Evolutionary conservation across 805 yeast species (phyloP), one percentile per base, ranked within the genome.

Genomic region (Spencermartinsiella europaea): DNA sequence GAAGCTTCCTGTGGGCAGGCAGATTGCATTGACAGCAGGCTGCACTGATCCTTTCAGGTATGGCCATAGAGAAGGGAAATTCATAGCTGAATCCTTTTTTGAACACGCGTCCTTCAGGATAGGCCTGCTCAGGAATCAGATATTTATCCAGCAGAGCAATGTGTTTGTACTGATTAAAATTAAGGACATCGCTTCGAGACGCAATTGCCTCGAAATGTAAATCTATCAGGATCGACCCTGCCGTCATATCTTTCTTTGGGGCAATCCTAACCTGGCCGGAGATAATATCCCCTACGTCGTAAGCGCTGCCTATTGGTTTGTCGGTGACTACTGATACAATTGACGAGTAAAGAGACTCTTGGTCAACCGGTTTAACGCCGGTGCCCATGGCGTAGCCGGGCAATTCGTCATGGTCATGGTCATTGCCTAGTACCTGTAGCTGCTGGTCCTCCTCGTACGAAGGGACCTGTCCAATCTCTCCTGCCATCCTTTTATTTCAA

Each of bases 271-370:
- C 47, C 14, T 43, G 21, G 5, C 55, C 55, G 4, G 49, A 33
- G n/a, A 52, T 34, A 2, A 48, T 27, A 16, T 52, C 51, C 1
- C 53, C 51, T 4, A 22, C 15, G 34, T 47, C 53, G 21, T 34
- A 42, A 4, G n/a, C n/a, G 4, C 16, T 28, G 2, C 31, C 35
- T 14, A 36, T 33, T n/a, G 27, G 46, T 14, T 38, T 14, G 27
- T 40, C 46, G 14, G 28, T 17, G 14, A n/a, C 15, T 14, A 42
- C 21, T 12, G 14, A 10, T n/a, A 42, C 40, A 42, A 38, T 36
- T 5, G 41, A 15, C 8, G 21, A 8, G 22, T 42, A 42, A 7
- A 42, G 8, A 5, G 45, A 42, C 7, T 34, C 7, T 14, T 10
- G 7, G 5, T 17, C 17, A 7, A 21, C 17, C n/a, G 36, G 27